Evolutionary conservation across 768 basidiomycete species (phyloP).

Genomic region (Mycena maculata): DNA sequence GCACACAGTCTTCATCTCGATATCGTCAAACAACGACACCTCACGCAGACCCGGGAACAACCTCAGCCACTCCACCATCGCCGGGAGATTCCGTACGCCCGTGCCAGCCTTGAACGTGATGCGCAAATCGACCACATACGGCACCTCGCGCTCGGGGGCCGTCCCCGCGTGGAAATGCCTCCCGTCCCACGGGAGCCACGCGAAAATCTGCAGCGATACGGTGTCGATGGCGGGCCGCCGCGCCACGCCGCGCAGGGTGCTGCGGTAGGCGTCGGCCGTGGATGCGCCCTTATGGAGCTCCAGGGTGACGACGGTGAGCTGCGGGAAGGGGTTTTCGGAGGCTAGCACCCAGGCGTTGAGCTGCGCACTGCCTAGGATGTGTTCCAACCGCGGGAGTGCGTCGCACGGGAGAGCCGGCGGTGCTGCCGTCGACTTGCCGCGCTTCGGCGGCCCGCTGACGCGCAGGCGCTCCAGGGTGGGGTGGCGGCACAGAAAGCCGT

Average conservation of each 20-base stretch:
- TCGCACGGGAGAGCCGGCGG: background rate
- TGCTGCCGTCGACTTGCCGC: background rate
- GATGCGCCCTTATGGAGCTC: background rate
- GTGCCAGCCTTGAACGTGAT: background rate
- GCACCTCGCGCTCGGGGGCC: background rate
- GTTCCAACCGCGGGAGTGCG: constrained; percentile 6
- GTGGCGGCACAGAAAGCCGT: constrained; percentile 11
- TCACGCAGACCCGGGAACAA: background rate
- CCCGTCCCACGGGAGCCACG: constrained; percentile 8
- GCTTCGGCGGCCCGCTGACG: background rate
- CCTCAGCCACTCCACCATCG: background rate
- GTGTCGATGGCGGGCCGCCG: background rate
- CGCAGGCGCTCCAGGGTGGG: background rate
- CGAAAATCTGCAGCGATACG: background rate
- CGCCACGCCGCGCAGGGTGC: background rate
- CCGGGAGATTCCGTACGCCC: background rate
- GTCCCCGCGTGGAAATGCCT: background rate
- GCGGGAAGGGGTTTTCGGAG: background rate
- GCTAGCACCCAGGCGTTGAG: constrained; percentile 10
- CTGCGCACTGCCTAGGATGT: background rate
- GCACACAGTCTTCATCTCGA: background rate
- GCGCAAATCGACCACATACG: constrained; percentile 5
- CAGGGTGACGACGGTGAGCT: constrained; percentile 2
- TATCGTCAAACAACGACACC: background rate
- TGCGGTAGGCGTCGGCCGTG: background rate